phyloP scores from a whole-genome alignment of 176 grass and related monocot species.

The Paspalum vaginatum region DNA sequence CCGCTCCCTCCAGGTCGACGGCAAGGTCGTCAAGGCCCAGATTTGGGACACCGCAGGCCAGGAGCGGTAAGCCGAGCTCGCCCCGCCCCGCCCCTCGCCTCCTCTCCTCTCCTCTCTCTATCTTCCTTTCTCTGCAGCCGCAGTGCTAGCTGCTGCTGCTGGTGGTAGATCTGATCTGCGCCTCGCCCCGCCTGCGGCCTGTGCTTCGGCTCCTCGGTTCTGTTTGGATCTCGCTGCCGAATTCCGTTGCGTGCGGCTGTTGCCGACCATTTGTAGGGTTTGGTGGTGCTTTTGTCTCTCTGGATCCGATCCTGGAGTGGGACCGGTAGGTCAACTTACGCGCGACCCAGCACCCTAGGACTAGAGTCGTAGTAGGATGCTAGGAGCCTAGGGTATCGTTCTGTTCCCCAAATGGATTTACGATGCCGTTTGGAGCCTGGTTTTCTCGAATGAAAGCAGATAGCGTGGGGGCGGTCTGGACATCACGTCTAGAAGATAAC shows the following conservation, averaged over 20 bases:
- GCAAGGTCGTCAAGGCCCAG: constrained; percentile 94
- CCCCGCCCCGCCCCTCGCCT: not conserved
- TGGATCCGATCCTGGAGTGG: not conserved
- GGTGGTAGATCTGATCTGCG: constrained; percentile 18
- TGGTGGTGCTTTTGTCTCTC: not conserved
- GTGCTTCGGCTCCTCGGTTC: not conserved
- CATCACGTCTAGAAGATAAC: not conserved
- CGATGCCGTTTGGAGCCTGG: not conserved
- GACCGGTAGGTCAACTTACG: not conserved
- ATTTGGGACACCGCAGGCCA: constrained; percentile 98
- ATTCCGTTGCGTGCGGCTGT: constrained; percentile 25
- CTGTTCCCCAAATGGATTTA: not conserved
- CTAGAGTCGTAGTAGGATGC: constrained; percentile 1
- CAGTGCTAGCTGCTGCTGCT: not conserved
- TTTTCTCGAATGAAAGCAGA: not conserved
- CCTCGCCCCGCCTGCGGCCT: not conserved
- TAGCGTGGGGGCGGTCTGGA: not conserved
- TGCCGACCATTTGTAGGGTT: not conserved
- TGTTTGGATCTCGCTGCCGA: constrained; percentile 45
- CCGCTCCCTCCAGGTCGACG: constrained; percentile 69
- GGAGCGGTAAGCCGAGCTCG: constrained; percentile 44
- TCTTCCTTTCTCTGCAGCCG: not conserved
- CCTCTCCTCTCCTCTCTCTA: not conserved
- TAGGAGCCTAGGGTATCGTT: not conserved
- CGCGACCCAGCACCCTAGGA: not conserved